Percentiles rank a stretch among this genome's conserved stretches.
phyloP scores from a whole-genome alignment of 352 stramenopile species.

The Hyaloperonospora brassicae region DNA sequence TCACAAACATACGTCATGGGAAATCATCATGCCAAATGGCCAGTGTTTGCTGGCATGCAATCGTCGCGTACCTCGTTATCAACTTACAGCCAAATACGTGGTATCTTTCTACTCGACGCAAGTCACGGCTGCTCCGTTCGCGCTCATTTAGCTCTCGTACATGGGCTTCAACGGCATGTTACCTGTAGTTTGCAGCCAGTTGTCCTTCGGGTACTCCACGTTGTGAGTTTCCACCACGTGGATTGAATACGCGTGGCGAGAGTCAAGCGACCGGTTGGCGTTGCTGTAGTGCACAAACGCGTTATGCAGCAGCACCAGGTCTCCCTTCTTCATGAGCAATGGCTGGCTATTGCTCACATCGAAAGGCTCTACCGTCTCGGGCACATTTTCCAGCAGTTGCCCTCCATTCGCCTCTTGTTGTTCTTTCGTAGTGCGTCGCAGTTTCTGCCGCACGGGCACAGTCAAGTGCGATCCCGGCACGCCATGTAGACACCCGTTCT shows the following conservation, averaged over 20 bases:
- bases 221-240: constrained; percentile 90
- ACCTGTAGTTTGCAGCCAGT: constrained; percentile 91
- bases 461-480: constrained; percentile 83
- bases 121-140: no score
- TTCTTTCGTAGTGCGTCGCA: constrained; percentile 61
- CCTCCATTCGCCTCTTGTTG: constrained; percentile 31
- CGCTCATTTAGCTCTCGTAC: constrained; percentile 32
- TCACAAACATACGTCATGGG: no score
- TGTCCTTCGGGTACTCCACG: constrained; percentile 79
- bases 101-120: no score
- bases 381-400: constrained; percentile 55
- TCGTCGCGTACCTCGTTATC: no score
- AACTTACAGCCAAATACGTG: no score
- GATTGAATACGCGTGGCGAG: constrained; percentile 93
- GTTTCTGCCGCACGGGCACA: constrained; percentile 79
- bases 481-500: constrained; percentile 94
- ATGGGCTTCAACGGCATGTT: constrained; percentile 55
- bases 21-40: no score
- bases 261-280: constrained; percentile 83
- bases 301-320: constrained; percentile 90
- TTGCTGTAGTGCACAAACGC: constrained; percentile 93
- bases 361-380: constrained; percentile 40
- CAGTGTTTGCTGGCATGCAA: no score
- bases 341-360: constrained; percentile 50
- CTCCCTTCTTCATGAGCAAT: constrained; percentile 86